Base-by-base conservation (phyloP, 2,329 filamentous ascomycete species). In the Thyridium curvatum region DNA sequence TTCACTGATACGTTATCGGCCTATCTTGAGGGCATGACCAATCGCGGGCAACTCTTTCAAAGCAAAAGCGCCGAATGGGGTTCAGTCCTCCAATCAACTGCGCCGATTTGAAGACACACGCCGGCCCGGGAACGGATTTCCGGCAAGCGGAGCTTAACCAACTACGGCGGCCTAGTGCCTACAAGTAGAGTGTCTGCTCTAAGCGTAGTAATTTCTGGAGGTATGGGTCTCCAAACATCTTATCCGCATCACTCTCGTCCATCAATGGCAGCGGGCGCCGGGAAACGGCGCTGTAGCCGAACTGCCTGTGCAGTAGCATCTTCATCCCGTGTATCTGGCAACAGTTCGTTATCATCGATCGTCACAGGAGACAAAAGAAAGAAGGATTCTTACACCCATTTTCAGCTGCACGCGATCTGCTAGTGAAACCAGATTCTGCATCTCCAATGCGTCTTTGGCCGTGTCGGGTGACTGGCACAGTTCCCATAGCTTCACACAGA, bases 241-340 rank as follows among this genome's bases (percentile, higher is more conserved):
- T 16, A 3, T 12, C 26, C 12, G 46, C 49, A 38, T 41, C 41
- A 12, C 45, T 41, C 21, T 45, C 44, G 10, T 18, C 39, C 43
- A 52, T 49, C 2, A 48, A 44, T 32, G 47, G 7, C 16, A 52
- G 40, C 14, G 49, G 50, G 8, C 43, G 42, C 12, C 50, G 42
- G 1, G 50, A 49, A 8, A 30, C 35, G 2, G 18, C 36, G 18
- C 39, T 33, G 40, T 52, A 52, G 9, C 44, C 49, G 29, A 52
- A 52, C 13, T 41, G 41, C 3, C 38, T 38, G 30, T 41, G 37
- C 1, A 53, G 42, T 12, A 51, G 18, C 35, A 35, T 47, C 39
- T 53, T 51, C 48, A 53, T 45, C 12, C 50, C 48, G 14, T 46
- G 32, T 33, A 51, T 50, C 46, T 50, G 33, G 21, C 21, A 26